Evolutionary conservation across 2,329 filamentous ascomycete species (phyloP).

Genomic region (Erysiphe neolycopersici): DNA sequence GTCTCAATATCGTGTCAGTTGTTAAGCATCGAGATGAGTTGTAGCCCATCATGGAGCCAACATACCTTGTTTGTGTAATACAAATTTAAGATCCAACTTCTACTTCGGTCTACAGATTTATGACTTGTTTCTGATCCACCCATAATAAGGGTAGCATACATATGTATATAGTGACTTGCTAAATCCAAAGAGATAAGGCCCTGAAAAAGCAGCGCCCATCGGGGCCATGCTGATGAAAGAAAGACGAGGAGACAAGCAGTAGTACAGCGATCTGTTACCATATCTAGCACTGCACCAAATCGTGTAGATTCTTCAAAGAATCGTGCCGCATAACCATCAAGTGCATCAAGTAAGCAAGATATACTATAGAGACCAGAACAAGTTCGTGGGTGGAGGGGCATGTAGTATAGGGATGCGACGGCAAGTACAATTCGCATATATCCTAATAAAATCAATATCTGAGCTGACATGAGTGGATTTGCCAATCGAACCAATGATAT

Average conservation of each 20-base stretch:
- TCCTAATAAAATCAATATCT: slow-evolving; percentile 21
- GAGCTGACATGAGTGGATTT: background rate
- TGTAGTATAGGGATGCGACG: slow-evolving; percentile 87
- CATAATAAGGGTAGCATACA: slow-evolving; percentile 86
- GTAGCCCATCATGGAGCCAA: slow-evolving; percentile 3
- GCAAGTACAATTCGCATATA: slow-evolving; percentile 58
- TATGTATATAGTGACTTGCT: slow-evolving; percentile 95
- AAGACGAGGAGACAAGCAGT: slow-evolving; percentile 90
- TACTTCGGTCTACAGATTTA: slow-evolving; percentile 73
- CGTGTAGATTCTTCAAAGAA: slow-evolving; percentile 72
- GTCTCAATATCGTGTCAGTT: slow-evolving; percentile 24
- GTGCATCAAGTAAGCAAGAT: slow-evolving; percentile 80
- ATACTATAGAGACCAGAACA: slow-evolving; percentile 79
- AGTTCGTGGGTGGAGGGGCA: slow-evolving; percentile 92
- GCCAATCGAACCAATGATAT: slow-evolving; percentile 41
- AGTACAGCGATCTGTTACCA: slow-evolving; percentile 96
- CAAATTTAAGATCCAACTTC: slow-evolving; percentile 72
- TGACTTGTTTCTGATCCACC: slow-evolving; percentile 56
- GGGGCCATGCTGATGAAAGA: slow-evolving; percentile 75
- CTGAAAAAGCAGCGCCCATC: slow-evolving; percentile 88
- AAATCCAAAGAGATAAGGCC: slow-evolving; percentile 76
- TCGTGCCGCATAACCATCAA: slow-evolving; percentile 82
- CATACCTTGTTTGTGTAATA: slow-evolving; percentile 94
- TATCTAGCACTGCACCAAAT: slow-evolving; percentile 91
- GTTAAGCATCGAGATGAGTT: slow-evolving; percentile 1